Percentiles rank a stretch among this genome's conserved stretches.
phyloP scores from a whole-genome alignment of 2,329 filamentous ascomycete species.

The Pyricularia pennisetigena region DNA sequence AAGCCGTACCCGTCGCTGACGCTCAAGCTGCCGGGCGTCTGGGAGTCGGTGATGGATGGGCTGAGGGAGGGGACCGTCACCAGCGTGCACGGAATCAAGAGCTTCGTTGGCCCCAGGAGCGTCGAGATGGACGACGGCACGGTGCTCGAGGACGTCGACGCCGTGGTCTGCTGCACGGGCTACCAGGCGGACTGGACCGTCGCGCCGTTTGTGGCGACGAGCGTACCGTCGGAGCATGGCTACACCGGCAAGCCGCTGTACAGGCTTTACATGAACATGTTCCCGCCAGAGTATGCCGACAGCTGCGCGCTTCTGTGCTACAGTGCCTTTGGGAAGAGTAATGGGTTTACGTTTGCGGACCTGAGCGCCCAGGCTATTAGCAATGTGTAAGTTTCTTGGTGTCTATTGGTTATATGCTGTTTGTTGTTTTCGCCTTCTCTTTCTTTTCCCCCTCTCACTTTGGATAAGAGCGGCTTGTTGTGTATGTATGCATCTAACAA shows the following conservation, averaged over 20 bases:
- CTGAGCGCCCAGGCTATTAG: conserved; percentile 32
- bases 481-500: background rate
- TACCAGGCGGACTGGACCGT: conserved; percentile 21
- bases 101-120: conserved; percentile 13
- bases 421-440: background rate
- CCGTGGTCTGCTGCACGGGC: conserved; percentile 24
- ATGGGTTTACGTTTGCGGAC: conserved; percentile 28
- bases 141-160: conserved; percentile 17
- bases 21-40: conserved; percentile 14
- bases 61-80: conserved; percentile 17
- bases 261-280: conserved; percentile 31
- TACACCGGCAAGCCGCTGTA: conserved; percentile 20
- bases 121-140: conserved; percentile 20
- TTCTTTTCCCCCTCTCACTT: background rate
- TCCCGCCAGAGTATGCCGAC: conserved; percentile 30
- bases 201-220: conserved; percentile 18
- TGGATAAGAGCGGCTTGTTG: background rate
- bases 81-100: conserved; percentile 17
- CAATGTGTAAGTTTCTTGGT: conserved; percentile 18
- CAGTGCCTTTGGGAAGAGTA: conserved; percentile 22
- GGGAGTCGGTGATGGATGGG: conserved; percentile 16
- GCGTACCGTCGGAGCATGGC: conserved; percentile 14
- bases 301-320: conserved; percentile 33
- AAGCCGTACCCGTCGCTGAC: conserved; percentile 17
- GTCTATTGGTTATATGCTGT: background rate